Conservation (phyloP, 441 rosid genomes). For the Omphalea diandra region DNA sequence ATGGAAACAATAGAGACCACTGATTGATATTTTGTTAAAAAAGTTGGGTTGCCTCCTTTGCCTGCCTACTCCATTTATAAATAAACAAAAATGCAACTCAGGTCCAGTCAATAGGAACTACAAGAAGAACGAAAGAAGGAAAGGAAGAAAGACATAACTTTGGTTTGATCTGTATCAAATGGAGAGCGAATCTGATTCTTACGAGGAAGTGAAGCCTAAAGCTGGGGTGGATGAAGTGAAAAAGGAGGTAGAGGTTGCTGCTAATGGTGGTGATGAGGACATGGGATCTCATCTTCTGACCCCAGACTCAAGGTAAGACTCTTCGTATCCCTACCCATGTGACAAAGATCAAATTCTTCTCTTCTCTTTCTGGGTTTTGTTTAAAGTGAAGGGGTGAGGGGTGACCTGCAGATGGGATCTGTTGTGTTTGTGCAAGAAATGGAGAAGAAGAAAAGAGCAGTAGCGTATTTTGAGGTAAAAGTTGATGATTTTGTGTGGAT, state of each 20-base stretch:
- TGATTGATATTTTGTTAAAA: background rate
- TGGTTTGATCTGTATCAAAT: slow-evolving; percentile 18
- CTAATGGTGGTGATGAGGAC: background rate
- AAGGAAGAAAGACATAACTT: too few species aligned
- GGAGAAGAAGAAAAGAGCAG: background rate
- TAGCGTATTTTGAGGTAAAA: background rate
- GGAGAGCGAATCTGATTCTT: slow-evolving; percentile 25
- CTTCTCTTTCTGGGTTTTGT: too few species aligned
- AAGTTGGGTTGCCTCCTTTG: background rate
- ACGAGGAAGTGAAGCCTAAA: slow-evolving; percentile 29
- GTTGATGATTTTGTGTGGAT: background rate
- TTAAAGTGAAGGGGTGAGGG: too few species aligned
- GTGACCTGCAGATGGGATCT: slow-evolving; percentile 9
- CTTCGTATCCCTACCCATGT: background rate
- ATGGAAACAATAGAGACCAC: background rate
- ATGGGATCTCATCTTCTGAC: slow-evolving; percentile 7
- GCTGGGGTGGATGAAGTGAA: slow-evolving; percentile 17
- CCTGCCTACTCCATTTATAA: background rate
- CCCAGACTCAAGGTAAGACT: slow-evolving; percentile 11
- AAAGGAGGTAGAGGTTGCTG: background rate
- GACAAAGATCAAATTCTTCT: background rate
- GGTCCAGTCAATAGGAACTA: background rate
- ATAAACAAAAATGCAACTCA: too few species aligned
- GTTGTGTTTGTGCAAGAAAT: background rate
- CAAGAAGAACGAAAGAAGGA: background rate